A percentile compares a stretch with the other conserved stretches of the same genome.
phyloP scores from a whole-genome alignment of 768 basidiomycete genomes.

The Boletus rubroflammeus region DNA sequence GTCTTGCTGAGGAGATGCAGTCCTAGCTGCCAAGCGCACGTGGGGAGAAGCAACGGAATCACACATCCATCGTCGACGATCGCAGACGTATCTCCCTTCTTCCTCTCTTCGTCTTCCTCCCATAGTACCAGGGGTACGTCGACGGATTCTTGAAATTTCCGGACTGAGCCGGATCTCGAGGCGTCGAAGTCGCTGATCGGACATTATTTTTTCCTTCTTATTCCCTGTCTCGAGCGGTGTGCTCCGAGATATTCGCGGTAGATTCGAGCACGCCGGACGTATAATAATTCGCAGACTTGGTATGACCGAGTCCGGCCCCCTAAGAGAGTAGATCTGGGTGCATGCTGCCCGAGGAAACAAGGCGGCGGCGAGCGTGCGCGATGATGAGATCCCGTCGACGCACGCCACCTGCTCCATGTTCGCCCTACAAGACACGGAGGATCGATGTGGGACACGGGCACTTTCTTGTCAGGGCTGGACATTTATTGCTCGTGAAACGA shows the following conservation, averaged over 20 bases:
- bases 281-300: neutral
- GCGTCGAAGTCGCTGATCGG: conserved; percentile 21
- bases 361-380: neutral
- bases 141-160: conserved; percentile 17
- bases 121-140: neutral
- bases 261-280: conserved; percentile 9
- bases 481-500: too few relatives aligned
- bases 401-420: neutral
- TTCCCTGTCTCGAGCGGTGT: conserved; percentile 11
- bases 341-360: conserved; percentile 5
- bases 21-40: neutral
- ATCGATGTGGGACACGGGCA: neutral
- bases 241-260: conserved; percentile 20
- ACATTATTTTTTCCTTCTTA: neutral
- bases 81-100: conserved; percentile 2
- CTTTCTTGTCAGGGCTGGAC: neutral
- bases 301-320: neutral
- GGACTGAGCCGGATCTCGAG: conserved; percentile 17
- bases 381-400: conserved; percentile 4
- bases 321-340: neutral
- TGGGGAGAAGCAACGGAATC: neutral
- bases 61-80: conserved; percentile 1
- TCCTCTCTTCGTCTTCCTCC: conserved; percentile 3
- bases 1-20: neutral
- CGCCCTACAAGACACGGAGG: neutral